Conservation (phyloP, 805 yeast species). For the Hanseniaspora valbyensis region DNA sequence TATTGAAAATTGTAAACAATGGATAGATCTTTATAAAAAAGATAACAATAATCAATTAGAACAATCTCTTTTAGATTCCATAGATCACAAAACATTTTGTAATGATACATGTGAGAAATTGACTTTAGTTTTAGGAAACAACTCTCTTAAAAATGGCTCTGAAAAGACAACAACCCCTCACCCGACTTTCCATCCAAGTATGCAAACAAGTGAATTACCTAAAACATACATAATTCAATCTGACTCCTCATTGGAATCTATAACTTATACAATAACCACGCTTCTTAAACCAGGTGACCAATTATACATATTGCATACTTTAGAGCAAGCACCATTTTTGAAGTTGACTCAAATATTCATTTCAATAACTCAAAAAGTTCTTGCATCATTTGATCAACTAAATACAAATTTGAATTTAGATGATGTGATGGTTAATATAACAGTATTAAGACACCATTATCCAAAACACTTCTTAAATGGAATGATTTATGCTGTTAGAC, state of each 20-base stretch:
- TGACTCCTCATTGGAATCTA: constrained; percentile 7
- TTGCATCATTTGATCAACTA: constrained; percentile 9
- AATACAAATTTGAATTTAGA: neutral
- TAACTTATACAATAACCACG: constrained; percentile 4
- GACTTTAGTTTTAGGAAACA: constrained; percentile 4
- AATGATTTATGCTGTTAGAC: constrained; percentile 11
- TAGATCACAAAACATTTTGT: constrained; percentile 10
- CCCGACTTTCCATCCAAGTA: neutral
- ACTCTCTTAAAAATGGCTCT: neutral
- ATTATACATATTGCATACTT: neutral
- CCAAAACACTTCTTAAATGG: constrained; percentile 15
- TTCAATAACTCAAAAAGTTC: constrained; percentile 1
- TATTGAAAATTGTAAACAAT: constrained; percentile 2
- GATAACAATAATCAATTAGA: constrained; percentile 11
- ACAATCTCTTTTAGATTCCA: neutral
- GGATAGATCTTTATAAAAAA: constrained; percentile 5
- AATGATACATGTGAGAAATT: constrained; percentile 12
- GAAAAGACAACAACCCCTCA: neutral
- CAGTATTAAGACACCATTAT: constrained; percentile 8
- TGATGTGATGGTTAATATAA: constrained; percentile 6
- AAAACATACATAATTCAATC: constrained; percentile 11
- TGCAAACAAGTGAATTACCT: constrained; percentile 4
- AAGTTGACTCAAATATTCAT: constrained; percentile 2
- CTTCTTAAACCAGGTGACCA: neutral
- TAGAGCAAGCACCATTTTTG: constrained; percentile 2